Percentiles rank a stretch among this genome's conserved stretches.
Evolutionary conservation across 2,329 filamentous ascomycete genomes (phyloP).

Genomic region (Exutisphaerella laricina): DNA sequence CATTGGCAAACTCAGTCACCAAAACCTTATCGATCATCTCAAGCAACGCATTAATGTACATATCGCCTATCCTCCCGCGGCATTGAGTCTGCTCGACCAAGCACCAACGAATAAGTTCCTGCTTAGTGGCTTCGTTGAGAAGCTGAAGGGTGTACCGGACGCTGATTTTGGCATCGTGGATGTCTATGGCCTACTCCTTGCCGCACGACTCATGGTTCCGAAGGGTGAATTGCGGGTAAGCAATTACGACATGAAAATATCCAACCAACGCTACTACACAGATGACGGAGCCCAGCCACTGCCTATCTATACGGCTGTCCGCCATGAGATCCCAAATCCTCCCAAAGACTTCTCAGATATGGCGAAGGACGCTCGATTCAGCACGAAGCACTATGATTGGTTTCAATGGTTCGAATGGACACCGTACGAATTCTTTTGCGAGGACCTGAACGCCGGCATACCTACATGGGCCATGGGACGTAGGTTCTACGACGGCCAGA

Average conservation of each 20-base stretch:
- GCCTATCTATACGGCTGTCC: conserved; percentile 91
- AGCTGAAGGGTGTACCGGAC: conserved; percentile 72
- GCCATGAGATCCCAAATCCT: conserved; percentile 81
- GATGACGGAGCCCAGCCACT: conserved; percentile 75
- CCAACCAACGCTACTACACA: conserved; percentile 72
- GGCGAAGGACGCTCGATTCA: conserved; percentile 31
- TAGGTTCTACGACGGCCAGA: conserved; percentile 67
- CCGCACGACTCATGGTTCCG: conserved; percentile 77
- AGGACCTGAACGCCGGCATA: conserved; percentile 85
- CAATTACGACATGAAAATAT: conserved; percentile 79
- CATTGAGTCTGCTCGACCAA: conserved; percentile 73
- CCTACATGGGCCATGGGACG: conserved; percentile 91
- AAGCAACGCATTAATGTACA: conserved; percentile 81
- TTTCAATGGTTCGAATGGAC: conserved; percentile 98
- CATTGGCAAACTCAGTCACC: conserved; percentile 62
- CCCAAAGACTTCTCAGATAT: conserved; percentile 33
- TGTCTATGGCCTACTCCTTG: conserved; percentile 80
- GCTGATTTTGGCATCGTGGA: conserved; percentile 89
- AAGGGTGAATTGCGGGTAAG: conserved; percentile 74
- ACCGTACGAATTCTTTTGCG: conserved; percentile 91
- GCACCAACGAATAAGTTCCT: conserved; percentile 91
- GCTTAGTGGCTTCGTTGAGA: conserved; percentile 82
- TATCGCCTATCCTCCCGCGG: conserved; percentile 85
- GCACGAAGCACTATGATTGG: conserved; percentile 57
- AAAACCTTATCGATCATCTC: conserved; percentile 71